These are phyloP conservation scores for Brettanomyces custersianus DNA, from an alignment of 805 yeast genomes.

Conservation along the genomic window DNA sequence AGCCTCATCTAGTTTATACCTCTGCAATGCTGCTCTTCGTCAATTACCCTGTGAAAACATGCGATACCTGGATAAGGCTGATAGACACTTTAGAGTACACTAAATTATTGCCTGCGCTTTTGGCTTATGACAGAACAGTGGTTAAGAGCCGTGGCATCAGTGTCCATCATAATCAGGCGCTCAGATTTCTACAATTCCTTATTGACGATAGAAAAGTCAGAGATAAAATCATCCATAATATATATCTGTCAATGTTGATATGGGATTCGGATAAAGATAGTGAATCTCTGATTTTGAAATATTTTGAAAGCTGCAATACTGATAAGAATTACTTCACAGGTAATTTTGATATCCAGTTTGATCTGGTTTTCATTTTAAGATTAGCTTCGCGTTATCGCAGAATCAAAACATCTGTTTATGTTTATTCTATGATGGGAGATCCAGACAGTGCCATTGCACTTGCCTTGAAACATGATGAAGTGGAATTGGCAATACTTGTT, in stretches of 20 bases:
- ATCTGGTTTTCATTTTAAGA: constrained; percentile 67
- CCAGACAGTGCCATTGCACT: constrained; percentile 76
- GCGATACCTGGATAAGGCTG: constrained; percentile 70
- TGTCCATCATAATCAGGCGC: constrained; percentile 48
- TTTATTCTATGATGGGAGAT: constrained; percentile 59
- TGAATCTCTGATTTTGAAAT: constrained; percentile 41
- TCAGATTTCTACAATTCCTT: constrained; percentile 52
- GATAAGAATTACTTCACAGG: constrained; percentile 9
- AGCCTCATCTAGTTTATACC: constrained; percentile 45
- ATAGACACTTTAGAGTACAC: constrained; percentile 44
- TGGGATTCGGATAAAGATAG: constrained; percentile 31
- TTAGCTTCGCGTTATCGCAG: constrained; percentile 55
- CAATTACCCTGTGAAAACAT: constrained; percentile 60
- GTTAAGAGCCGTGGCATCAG: constrained; percentile 25
- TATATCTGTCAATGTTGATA: constrained; percentile 59
- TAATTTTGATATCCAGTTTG: constrained; percentile 36
- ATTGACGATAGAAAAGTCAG: constrained; percentile 35
- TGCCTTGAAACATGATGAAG: constrained; percentile 53
- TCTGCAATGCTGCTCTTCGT: constrained; percentile 61
- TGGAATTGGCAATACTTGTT: constrained; percentile 47
- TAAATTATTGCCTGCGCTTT: constrained; percentile 64
- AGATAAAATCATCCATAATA: constrained; percentile 53
- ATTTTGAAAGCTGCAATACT: constrained; percentile 31
- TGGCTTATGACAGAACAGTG: constrained; percentile 52
- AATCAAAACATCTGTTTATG: constrained; percentile 57